These are phyloP conservation scores for Lathyrus oleraceus DNA, from an alignment of 306 rosid genomes.

Conservation along the genomic window DNA sequence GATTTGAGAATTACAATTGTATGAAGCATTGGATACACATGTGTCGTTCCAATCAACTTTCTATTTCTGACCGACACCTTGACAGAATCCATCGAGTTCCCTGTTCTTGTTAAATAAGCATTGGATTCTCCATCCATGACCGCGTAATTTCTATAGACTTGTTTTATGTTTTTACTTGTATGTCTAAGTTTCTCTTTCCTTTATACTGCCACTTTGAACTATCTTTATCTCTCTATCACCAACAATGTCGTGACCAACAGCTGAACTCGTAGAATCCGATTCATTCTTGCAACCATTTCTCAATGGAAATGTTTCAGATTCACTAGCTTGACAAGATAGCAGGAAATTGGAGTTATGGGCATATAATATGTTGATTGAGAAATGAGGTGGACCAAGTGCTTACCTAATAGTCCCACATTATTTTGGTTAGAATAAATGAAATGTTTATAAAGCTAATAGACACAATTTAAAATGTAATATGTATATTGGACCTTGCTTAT, in stretches of 20 bases:
- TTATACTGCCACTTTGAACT: conserved; percentile 93
- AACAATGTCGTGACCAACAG: conserved; percentile 44
- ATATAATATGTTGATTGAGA: no score
- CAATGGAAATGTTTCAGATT: conserved; percentile 47
- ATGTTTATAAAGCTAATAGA: no score
- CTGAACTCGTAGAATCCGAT: conserved; percentile 59
- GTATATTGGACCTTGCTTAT: no score
- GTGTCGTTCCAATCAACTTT: conserved; percentile 52
- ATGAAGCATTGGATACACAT: conserved; percentile 39
- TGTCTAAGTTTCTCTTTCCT: conserved; percentile 90
- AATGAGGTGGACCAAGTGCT: no score
- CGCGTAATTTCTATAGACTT: conserved; percentile 50
- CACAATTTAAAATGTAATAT: no score
- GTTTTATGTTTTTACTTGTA: conserved; percentile 57
- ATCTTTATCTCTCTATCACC: conserved; percentile 56
- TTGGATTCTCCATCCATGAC: conserved; percentile 51
- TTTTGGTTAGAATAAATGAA: no score
- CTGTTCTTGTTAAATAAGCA: conserved; percentile 50
- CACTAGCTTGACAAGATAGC: conserved; percentile 53
- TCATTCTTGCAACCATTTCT: conserved; percentile 54
- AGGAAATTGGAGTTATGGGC: no score
- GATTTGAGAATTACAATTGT: conserved; percentile 41
- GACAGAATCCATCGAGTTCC: conserved; percentile 46
- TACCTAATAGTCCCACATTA: no score
- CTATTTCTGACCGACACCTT: conserved; percentile 53